phyloP scores from a whole-genome alignment of 345 rosid species.

The Theobroma cacao region DNA sequence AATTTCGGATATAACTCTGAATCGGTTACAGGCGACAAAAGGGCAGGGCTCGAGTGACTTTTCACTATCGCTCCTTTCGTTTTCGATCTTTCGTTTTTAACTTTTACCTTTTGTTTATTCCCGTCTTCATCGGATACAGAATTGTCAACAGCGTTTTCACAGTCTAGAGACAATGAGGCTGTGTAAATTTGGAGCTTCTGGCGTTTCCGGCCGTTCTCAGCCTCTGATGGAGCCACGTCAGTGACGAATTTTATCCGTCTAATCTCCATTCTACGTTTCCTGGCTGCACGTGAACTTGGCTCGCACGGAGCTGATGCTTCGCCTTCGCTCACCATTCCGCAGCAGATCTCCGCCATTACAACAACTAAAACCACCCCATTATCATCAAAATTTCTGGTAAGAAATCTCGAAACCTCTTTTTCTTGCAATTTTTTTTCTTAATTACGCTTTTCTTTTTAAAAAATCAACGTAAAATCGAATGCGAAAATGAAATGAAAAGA shows the following conservation, averaged over 20 bases:
- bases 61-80: background rate
- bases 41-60: conserved; percentile 8
- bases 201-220: conserved; percentile 32
- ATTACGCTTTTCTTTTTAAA: background rate
- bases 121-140: background rate
- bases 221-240: conserved; percentile 13
- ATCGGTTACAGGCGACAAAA: background rate
- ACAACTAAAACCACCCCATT: background rate
- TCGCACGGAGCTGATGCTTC: conserved; percentile 29
- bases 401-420: background rate
- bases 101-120: background rate
- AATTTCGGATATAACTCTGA: conserved; percentile 41
- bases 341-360: conserved; percentile 62
- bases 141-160: conserved; percentile 13
- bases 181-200: conserved; percentile 32
- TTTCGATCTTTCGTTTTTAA: conserved; percentile 3
- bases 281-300: conserved; percentile 42
- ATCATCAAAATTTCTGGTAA: background rate
- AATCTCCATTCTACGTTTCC: conserved; percentile 69
- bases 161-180: conserved; percentile 26
- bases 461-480: background rate
- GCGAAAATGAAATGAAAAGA: background rate
- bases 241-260: conserved; percentile 49
- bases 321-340: conserved; percentile 47
- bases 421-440: no score